phyloP scores from a whole-genome alignment of 1,284 basidiomycete genomes.

The Gymnopus androsaceus region DNA sequence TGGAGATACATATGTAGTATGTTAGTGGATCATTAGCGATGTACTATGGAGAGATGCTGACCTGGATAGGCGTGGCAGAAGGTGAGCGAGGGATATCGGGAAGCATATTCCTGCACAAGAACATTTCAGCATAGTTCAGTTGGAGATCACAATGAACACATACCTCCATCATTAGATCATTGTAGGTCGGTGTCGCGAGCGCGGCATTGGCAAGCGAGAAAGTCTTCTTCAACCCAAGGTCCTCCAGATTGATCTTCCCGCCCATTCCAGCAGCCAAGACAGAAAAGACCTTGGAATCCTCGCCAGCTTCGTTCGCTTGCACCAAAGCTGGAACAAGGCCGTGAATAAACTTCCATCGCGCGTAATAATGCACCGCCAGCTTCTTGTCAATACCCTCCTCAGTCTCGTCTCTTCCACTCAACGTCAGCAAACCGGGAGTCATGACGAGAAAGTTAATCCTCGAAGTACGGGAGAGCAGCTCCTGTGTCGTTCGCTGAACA shows the following conservation, averaged over 20 bases:
- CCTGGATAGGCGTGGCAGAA: slow-evolving; percentile 11
- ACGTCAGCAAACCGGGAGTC: slow-evolving; percentile 37
- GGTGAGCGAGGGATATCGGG: slow-evolving; percentile 3
- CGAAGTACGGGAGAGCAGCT: slow-evolving; percentile 20
- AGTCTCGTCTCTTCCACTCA: slow-evolving; percentile 43
- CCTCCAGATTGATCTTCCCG: slow-evolving; percentile 2
- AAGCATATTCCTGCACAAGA: slow-evolving; percentile 6
- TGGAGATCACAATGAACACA: no score
- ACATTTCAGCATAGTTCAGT: not conserved
- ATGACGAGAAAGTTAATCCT: slow-evolving; percentile 48
- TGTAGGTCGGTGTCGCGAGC: not conserved
- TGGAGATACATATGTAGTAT: no score
- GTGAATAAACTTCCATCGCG: slow-evolving; percentile 28
- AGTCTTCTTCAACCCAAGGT: slow-evolving; percentile 12
- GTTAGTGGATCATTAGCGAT: no score
- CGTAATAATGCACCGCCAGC: slow-evolving; percentile 47
- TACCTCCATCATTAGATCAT: slow-evolving; percentile 12
- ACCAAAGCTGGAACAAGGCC: slow-evolving; percentile 31
- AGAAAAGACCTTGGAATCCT: slow-evolving; percentile 20
- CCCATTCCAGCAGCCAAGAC: slow-evolving; percentile 13
- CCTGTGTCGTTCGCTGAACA: slow-evolving; percentile 22
- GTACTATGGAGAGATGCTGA: no score
- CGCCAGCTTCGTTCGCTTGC: slow-evolving; percentile 28
- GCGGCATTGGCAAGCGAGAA: not conserved
- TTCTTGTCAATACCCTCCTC: slow-evolving; percentile 50